phyloP scores from a whole-genome alignment of 1,284 basidiomycete species.

The Butyriboletus pseudospeciosus region DNA sequence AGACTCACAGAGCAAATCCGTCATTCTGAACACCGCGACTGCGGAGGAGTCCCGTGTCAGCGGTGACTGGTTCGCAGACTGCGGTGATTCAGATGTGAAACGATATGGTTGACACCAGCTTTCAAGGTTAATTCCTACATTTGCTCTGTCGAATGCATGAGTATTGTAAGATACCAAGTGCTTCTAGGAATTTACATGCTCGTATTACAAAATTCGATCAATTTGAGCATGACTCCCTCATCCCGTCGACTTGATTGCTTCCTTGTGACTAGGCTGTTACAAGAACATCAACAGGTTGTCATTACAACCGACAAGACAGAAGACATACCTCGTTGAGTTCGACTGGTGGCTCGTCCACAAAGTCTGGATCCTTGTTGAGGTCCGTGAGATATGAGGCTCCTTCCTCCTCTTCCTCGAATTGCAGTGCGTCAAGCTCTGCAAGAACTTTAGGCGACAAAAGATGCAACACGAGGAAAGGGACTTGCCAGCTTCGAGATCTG shows the following conservation, averaged over 20 bases:
- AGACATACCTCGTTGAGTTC: slow-evolving; percentile 54
- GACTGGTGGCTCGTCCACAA: slow-evolving; percentile 81
- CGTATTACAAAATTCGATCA: slow-evolving; percentile 8
- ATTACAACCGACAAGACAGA: background rate
- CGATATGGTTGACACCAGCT: slow-evolving; percentile 52
- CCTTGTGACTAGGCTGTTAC: slow-evolving; percentile 33
- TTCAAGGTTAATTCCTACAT: background rate
- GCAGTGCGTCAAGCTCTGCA: slow-evolving; percentile 84
- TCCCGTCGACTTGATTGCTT: slow-evolving; percentile 55
- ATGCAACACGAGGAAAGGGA: slow-evolving; percentile 2
- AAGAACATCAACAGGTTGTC: slow-evolving; percentile 9
- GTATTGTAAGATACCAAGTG: background rate
- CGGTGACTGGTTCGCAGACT: slow-evolving; percentile 78
- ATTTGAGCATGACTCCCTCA: slow-evolving; percentile 9
- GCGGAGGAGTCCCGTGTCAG: slow-evolving; percentile 50
- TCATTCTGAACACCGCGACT: slow-evolving; percentile 64
- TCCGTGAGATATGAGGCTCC: slow-evolving; percentile 82
- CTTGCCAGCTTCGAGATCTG: slow-evolving; percentile 92
- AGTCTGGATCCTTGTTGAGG: slow-evolving; percentile 82
- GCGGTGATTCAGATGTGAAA: slow-evolving; percentile 33
- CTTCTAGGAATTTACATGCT: slow-evolving; percentile 16
- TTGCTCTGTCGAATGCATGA: background rate
- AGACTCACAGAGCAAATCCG: slow-evolving; percentile 81
- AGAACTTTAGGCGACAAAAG: slow-evolving; percentile 4
- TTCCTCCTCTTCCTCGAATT: slow-evolving; percentile 84